Base-by-base conservation (phyloP, 73 alveolate genomes). In the Blepharisma japonicum region DNA sequence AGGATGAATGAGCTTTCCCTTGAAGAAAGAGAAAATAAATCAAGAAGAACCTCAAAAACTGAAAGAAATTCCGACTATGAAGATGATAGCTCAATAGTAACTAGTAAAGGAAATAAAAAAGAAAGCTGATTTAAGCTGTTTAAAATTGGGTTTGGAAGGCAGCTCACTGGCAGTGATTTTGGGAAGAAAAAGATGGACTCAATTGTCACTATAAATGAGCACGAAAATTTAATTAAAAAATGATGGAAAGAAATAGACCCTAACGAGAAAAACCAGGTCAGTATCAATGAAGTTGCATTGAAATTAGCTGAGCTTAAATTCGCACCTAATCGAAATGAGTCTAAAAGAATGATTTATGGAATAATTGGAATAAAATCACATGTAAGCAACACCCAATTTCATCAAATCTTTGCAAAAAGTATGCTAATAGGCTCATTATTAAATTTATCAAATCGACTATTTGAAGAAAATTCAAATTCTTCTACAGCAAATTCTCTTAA, bases 361-460 rank as follows among this genome's bases (percentile, higher is more conserved):
- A n/a, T 14, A 61, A 25, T 61, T 2, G 74, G 74, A 1, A 25
- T 9, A 8, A 61, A 61, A 25, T 8, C 38, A 20, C 18, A 18
- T 25, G 14, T 61, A 5, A 18, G 14, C 14, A 14, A 14, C 47
- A 39, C 14, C 5, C 47, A 61, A 25, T 61, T 61, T 25, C 74
- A 61, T 8, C 74, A 61, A 39, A 61, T 61, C 5, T 61, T 61
- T 5, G 74, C 74, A 25, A 61, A 61, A 25, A 14, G 49, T 39
- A 61, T 61, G 74, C 46, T 61, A 4, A 61, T 14, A 61, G 74
- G 49, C 2, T n/a, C 74, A 1, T 25, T 61, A 9, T 61, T 61
- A 20, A 61, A 61, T 25, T 25, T 61, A 39, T 61, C 74, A 61
- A n/a, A 61, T 14, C 0, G 74, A 2, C 46, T 61, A 9, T 61